Percentiles rank a stretch among this genome's conserved stretches.
These are phyloP conservation scores for Trichoderma cornu-damae DNA, from an alignment of 2,329 filamentous ascomycete species.

Conservation along the genomic window DNA sequence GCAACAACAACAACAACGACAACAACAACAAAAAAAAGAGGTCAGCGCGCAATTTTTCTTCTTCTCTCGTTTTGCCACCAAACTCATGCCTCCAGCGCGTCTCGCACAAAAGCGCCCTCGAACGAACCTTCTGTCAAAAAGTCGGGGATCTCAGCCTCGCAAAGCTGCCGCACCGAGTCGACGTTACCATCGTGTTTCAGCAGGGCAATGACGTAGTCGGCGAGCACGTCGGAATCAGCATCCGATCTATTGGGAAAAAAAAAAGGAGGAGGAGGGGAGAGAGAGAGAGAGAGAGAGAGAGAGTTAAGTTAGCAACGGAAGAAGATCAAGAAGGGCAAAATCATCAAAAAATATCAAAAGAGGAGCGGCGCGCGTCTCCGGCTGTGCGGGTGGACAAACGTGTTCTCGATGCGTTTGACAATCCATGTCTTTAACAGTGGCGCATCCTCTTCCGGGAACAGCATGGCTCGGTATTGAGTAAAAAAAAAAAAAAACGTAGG, in stretches of 20 bases:
- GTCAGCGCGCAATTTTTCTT: background rate
- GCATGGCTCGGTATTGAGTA: slow-evolving; percentile 39
- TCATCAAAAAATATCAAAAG: too few species aligned
- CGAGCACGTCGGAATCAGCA: slow-evolving; percentile 74
- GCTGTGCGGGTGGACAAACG: slow-evolving; percentile 46
- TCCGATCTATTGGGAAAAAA: slow-evolving; percentile 68
- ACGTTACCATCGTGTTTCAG: slow-evolving; percentile 63
- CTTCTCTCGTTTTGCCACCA: background rate
- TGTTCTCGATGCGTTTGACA: slow-evolving; percentile 69
- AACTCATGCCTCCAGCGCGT: background rate
- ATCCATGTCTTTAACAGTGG: slow-evolving; percentile 69
- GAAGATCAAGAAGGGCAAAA: background rate
- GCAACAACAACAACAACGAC: too few species aligned
- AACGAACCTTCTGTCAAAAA: slow-evolving; percentile 61
- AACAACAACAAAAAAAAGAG: background rate
- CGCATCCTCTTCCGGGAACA: slow-evolving; percentile 59
- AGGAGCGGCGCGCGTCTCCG: background rate
- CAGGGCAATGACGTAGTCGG: slow-evolving; percentile 77
- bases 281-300: background rate
- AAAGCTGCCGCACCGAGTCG: slow-evolving; percentile 60
- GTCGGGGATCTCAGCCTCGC: slow-evolving; percentile 67
- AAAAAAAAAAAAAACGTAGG: background rate
- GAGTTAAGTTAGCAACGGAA: slow-evolving; percentile 2
- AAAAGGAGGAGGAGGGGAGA: too few species aligned
- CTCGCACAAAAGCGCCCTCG: background rate